Conservation (phyloP, 208 protist genomes). For the Strigomonas culicis region DNA sequence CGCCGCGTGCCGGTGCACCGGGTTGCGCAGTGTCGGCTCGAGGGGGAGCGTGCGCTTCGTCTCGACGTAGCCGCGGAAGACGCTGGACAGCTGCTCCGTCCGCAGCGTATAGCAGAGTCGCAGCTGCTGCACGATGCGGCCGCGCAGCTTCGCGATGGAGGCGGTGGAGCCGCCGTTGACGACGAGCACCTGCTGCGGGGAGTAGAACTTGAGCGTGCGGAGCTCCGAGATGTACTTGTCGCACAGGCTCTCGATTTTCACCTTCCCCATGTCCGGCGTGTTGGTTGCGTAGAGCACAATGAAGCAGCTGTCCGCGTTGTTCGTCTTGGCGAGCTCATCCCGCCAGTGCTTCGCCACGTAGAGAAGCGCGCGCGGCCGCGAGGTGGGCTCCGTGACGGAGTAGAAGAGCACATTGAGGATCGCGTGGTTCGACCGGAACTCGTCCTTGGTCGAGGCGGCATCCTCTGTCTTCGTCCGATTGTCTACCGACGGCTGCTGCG, state of each 20-base stretch:
- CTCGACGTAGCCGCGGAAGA: no score
- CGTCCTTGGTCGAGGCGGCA: no score
- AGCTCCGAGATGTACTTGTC: no score
- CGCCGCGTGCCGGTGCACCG: slow-evolving; percentile 1
- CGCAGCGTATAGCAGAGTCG: no score
- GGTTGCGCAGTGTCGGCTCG: neutral
- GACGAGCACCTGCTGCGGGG: slow-evolving; percentile 16
- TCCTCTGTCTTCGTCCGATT: no score
- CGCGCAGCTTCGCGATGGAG: slow-evolving; percentile 17
- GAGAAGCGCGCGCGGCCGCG: slow-evolving; percentile 36
- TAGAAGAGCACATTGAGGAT: slow-evolving; percentile 64
- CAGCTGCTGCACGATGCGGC: neutral
- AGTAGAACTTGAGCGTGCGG: no score
- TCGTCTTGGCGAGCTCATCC: slow-evolving; percentile 35
- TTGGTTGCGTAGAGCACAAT: slow-evolving; percentile 28
- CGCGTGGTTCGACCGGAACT: slow-evolving; percentile 16
- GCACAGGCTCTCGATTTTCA: neutral
- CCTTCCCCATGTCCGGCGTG: neutral
- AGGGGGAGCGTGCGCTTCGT: no score
- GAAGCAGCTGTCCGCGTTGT: slow-evolving; percentile 48
- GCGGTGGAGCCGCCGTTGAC: slow-evolving; percentile 53
- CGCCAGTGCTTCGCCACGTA: slow-evolving; percentile 55
- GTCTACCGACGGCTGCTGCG: no score
- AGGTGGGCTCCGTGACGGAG: slow-evolving; percentile 47
- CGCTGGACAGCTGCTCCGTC: no score